phyloP scores from a whole-genome alignment of 2,329 filamentous ascomycete genomes.

The Alternaria triticina region DNA sequence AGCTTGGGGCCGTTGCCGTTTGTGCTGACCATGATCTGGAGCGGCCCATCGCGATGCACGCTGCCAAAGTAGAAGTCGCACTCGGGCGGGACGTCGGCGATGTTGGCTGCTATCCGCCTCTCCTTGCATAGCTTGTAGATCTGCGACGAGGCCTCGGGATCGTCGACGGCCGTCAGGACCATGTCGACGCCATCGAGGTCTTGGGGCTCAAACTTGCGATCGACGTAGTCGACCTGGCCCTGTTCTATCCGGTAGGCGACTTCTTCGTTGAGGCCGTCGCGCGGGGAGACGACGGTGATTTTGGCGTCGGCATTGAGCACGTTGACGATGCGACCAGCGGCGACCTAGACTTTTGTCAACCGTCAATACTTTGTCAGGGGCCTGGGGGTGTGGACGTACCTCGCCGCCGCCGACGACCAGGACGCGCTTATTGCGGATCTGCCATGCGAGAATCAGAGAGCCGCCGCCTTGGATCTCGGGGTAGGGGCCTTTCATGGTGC shows the following conservation, averaged over 20 bases:
- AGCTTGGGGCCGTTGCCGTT: constrained; percentile 95
- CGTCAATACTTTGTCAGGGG: constrained; percentile 29
- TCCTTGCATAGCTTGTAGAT: constrained; percentile 96
- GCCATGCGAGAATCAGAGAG: constrained; percentile 94
- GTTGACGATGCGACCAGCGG: constrained; percentile 90
- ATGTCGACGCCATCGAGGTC: constrained; percentile 84
- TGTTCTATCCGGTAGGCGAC: constrained; percentile 80
- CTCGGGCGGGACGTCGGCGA: constrained; percentile 94
- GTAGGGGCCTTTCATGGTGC: constrained; percentile 63
- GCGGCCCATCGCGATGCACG: constrained; percentile 89
- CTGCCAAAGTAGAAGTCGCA: constrained; percentile 99
- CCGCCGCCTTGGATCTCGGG: constrained; percentile 87
- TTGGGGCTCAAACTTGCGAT: constrained; percentile 83
- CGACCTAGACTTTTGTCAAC: constrained; percentile 70
- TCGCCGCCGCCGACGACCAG: constrained; percentile 96
- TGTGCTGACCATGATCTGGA: constrained; percentile 98
- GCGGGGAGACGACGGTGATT: constrained; percentile 84
- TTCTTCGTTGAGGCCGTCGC: constrained; percentile 82
- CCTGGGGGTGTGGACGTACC: constrained; percentile 59
- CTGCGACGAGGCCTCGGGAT: constrained; percentile 84
- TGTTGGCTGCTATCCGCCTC: constrained; percentile 84
- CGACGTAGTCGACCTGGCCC: constrained; percentile 77
- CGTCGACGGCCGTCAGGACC: constrained; percentile 92
- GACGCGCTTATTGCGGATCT: constrained; percentile 85
- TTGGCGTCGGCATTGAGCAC: constrained; percentile 93